Evolutionary conservation across 1,284 basidiomycete genomes (phyloP), one percentile per base, ranked within the genome.

Genomic region (Ustilago bromivora): DNA sequence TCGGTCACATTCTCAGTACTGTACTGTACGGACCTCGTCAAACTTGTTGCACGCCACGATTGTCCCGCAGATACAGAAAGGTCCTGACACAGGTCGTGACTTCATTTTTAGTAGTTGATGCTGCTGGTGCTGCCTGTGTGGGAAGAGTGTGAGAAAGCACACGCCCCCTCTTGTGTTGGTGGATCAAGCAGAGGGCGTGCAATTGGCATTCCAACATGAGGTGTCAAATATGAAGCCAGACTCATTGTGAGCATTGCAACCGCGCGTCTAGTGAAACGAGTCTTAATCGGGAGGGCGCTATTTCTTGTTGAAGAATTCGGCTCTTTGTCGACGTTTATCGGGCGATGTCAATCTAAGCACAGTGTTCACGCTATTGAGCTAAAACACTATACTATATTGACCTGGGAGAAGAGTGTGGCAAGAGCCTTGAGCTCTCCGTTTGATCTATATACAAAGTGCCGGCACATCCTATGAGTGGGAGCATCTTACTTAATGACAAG

Each of bases 181-280:
- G 34, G 23, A 23, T 38, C 38, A 57, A 19, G 35, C 36, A 38
- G 36, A 34, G 13, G 43, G n/a, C 53, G 53, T 54, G 53, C 19
- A 54, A 9, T 2, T 36, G 15, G 53, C 53, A 54, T 54, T 54
- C 36, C 53, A 54, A 15, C n/a, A 19, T 38, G 53, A 54, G 34
- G 17, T 36, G 53, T 32, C 28, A 38, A 54, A 38, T 54, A 36
- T 54, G 53, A 54, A 17, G 31, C 4, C 6, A 23, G 53, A 11
- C 5, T 13, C 52, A 4, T 17, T 53, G 52, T 19, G 46, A 34
- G 47, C 47, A 19, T 32, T 52, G 51, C 51, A 52, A 52, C 12
- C 31, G 51, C 31, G 51, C 15, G 19, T 52, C 11, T 23, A 52
- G 17, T n/a, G n/a, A 46, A 46, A 19, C 8, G n/a, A 46, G 43